Evolutionary conservation across 805 yeast species (phyloP).

Genomic region (Wickerhamomyces bovis): DNA sequence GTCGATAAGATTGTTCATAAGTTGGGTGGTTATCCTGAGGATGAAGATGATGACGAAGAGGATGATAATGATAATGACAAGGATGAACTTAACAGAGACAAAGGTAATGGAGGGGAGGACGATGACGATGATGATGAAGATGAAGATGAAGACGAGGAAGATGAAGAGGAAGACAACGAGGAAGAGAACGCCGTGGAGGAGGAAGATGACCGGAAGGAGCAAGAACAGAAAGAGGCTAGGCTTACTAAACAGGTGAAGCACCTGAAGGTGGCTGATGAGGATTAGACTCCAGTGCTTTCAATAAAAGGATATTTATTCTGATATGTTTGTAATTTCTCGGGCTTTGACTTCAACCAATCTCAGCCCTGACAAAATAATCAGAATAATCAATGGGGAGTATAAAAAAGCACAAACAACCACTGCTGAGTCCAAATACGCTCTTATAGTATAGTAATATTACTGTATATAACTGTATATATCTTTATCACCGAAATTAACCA

Average conservation of each 20-base stretch:
- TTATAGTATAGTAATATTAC: too few relatives aligned
- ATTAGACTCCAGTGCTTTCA: too few relatives aligned
- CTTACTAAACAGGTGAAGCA: neutral
- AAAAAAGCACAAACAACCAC: too few relatives aligned
- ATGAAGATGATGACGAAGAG: constrained; percentile 42
- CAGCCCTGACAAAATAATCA: too few relatives aligned
- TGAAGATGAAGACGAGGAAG: constrained; percentile 10
- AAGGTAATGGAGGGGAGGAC: constrained; percentile 35
- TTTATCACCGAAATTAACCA: too few relatives aligned
- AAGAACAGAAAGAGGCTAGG: neutral
- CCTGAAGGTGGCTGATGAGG: neutral
- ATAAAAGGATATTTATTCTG: too few relatives aligned
- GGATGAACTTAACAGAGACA: constrained; percentile 37
- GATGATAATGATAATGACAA: constrained; percentile 42
- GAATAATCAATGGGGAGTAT: too few relatives aligned
- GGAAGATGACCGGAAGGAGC: constrained; percentile 14
- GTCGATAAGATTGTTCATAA: constrained; percentile 78
- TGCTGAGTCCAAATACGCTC: too few relatives aligned
- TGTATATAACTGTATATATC: too few relatives aligned
- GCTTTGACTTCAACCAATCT: too few relatives aligned
- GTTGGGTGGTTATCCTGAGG: constrained; percentile 56
- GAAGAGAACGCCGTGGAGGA: constrained; percentile 19
- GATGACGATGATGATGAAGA: constrained; percentile 22
- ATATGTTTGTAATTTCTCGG: neutral
- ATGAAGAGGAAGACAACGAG: constrained; percentile 10